These are phyloP conservation scores for Penicillium janthinellum DNA, from an alignment of 2,329 filamentous ascomycete species.

Conservation along the genomic window DNA sequence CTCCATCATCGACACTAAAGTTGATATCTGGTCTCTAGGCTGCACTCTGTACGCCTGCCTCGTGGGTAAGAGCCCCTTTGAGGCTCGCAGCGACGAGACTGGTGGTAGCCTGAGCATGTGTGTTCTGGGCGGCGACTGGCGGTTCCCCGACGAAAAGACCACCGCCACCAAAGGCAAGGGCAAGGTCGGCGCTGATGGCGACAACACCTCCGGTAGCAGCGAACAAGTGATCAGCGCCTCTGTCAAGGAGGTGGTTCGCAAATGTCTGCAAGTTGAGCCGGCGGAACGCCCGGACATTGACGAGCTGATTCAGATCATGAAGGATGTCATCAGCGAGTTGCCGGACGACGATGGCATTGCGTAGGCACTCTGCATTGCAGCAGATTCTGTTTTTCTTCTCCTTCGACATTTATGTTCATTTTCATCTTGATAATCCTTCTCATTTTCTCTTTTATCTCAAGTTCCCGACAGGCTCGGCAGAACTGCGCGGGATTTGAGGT, in stretches of 20 bases:
- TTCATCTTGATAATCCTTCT: background rate
- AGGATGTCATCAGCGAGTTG: slow-evolving; percentile 67
- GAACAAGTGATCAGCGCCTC: slow-evolving; percentile 70
- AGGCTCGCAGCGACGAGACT: slow-evolving; percentile 93
- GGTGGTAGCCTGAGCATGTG: slow-evolving; percentile 91
- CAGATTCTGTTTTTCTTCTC: slow-evolving; percentile 1
- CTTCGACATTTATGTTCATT: background rate
- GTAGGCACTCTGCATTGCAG: slow-evolving; percentile 7
- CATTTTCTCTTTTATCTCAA: background rate
- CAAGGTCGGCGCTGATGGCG: slow-evolving; percentile 37
- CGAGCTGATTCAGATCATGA: slow-evolving; percentile 77
- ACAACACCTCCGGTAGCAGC: slow-evolving; percentile 34
- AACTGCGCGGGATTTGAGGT: slow-evolving; percentile 9
- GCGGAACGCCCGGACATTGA: slow-evolving; percentile 84
- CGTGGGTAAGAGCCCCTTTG: slow-evolving; percentile 95
- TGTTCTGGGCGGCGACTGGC: slow-evolving; percentile 91
- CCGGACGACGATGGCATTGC: slow-evolving; percentile 60
- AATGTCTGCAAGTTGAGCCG: slow-evolving; percentile 84
- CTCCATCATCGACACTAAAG: slow-evolving; percentile 88
- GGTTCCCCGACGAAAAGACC: slow-evolving; percentile 83
- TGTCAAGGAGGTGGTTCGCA: slow-evolving; percentile 84
- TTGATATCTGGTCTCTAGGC: slow-evolving; percentile 96
- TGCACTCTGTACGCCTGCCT: slow-evolving; percentile 98
- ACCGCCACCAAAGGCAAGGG: slow-evolving; percentile 62
- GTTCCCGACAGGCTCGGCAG: slow-evolving; percentile 21